These are phyloP conservation scores for Cercospora canescens DNA, from an alignment of 2,329 filamentous ascomycete species.

Conservation along the genomic window DNA sequence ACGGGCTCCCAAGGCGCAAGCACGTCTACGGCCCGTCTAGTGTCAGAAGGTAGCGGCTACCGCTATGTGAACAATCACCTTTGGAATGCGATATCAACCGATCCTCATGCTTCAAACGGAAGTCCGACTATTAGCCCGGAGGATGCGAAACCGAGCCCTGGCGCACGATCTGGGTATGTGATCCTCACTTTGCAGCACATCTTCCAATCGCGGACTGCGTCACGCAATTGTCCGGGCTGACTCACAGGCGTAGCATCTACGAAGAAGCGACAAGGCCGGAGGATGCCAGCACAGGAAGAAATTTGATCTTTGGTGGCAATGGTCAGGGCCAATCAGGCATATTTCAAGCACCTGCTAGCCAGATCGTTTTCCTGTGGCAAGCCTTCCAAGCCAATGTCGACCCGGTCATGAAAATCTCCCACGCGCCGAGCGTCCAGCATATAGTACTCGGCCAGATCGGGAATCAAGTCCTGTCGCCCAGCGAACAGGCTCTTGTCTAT, in stretches of 20 bases:
- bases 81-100: slow-evolving; percentile 25
- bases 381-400: slow-evolving; percentile 73
- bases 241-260: slow-evolving; percentile 1
- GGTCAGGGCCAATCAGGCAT: slow-evolving; percentile 22
- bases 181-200: slow-evolving; percentile 1
- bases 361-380: slow-evolving; percentile 71
- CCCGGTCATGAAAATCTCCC: slow-evolving; percentile 70
- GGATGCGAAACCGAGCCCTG: slow-evolving; percentile 4
- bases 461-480: slow-evolving; percentile 56
- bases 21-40: slow-evolving; percentile 24
- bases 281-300: slow-evolving; percentile 10
- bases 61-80: slow-evolving; percentile 31
- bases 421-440: slow-evolving; percentile 68
- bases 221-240: neutral
- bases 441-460: slow-evolving; percentile 62
- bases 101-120: slow-evolving; percentile 14
- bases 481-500: slow-evolving; percentile 36
- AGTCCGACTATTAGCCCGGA: slow-evolving; percentile 15
- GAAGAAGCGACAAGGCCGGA: slow-evolving; percentile 13
- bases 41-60: slow-evolving; percentile 26
- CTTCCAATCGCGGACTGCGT: neutral
- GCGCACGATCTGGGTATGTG: slow-evolving; percentile 9
- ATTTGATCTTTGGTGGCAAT: slow-evolving; percentile 25
- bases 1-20: slow-evolving; percentile 15
- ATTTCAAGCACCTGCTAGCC: slow-evolving; percentile 22